Evolutionary conservation across 176 grass and related monocot species (phyloP).

Genomic region (Oryza coarctata): DNA sequence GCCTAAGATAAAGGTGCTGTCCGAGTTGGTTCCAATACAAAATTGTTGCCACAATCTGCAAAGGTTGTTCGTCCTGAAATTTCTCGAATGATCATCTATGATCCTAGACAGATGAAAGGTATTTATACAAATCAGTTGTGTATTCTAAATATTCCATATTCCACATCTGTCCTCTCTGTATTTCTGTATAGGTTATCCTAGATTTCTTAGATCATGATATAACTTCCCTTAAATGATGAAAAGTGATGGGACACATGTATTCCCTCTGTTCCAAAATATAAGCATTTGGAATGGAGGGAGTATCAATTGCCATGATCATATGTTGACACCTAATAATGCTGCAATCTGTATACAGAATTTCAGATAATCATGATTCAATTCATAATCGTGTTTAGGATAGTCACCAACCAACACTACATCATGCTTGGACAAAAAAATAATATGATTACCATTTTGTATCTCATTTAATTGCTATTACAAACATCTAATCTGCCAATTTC

Average conservation of each 20-base stretch:
- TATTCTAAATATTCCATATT: background rate
- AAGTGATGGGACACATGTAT: background rate
- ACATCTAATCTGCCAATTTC: background rate
- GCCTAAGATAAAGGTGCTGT: slow-evolving; percentile 41
- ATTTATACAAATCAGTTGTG: slow-evolving; percentile 20
- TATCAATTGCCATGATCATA: background rate
- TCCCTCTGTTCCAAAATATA: too few species aligned
- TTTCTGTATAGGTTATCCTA: background rate
- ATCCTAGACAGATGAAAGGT: slow-evolving; percentile 91
- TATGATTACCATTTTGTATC: background rate
- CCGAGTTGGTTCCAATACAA: slow-evolving; percentile 45
- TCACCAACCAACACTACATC: background rate
- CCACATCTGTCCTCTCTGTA: background rate
- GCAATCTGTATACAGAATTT: background rate
- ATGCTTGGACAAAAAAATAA: background rate
- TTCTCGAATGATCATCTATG: slow-evolving; percentile 91
- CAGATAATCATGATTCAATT: background rate
- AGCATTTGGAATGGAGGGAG: too few species aligned
- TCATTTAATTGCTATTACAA: background rate
- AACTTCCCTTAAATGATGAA: background rate
- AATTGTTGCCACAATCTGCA: slow-evolving; percentile 41
- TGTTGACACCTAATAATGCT: background rate
- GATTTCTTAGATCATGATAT: background rate
- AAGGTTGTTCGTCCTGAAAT: slow-evolving; percentile 77
- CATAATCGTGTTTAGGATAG: background rate